Percentiles rank a stretch among this genome's conserved stretches.
phyloP scores from a whole-genome alignment of 768 basidiomycete species.

The Serendipita sp. region DNA sequence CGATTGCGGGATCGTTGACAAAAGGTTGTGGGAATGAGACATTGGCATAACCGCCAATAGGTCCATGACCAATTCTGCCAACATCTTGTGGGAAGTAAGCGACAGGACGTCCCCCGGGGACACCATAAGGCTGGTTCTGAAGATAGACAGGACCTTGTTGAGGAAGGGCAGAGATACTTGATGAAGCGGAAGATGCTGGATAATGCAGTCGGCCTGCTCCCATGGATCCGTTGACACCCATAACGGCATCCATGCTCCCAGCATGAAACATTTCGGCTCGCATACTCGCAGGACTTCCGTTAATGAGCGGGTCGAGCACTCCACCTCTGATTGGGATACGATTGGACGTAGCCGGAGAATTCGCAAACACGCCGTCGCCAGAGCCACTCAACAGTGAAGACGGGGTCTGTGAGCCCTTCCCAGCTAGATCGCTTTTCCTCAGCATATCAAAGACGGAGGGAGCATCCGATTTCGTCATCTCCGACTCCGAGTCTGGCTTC shows the following conservation, averaged over 20 bases:
- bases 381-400: neutral
- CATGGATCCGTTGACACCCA: neutral
- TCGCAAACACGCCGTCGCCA: neutral
- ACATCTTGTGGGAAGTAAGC: neutral
- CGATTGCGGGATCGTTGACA: neutral
- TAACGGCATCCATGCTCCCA: neutral
- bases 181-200: neutral
- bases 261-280: neutral
- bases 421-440: neutral
- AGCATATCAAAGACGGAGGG: constrained; percentile 3
- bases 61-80: neutral
- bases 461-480: neutral
- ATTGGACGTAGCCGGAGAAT: neutral
- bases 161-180: neutral
- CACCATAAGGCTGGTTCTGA: neutral
- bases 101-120: neutral
- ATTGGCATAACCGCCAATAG: neutral
- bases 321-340: neutral
- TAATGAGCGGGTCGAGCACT: neutral
- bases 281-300: neutral
- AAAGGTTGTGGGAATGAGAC: neutral
- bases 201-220: neutral
- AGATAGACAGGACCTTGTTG: neutral
- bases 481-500: neutral
- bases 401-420: neutral